A percentile compares a stretch with the other conserved stretches of the same genome.
These are phyloP conservation scores for Stephanodiscus triporus DNA, from an alignment of 108 stramenopile species.

Conservation along the genomic window DNA sequence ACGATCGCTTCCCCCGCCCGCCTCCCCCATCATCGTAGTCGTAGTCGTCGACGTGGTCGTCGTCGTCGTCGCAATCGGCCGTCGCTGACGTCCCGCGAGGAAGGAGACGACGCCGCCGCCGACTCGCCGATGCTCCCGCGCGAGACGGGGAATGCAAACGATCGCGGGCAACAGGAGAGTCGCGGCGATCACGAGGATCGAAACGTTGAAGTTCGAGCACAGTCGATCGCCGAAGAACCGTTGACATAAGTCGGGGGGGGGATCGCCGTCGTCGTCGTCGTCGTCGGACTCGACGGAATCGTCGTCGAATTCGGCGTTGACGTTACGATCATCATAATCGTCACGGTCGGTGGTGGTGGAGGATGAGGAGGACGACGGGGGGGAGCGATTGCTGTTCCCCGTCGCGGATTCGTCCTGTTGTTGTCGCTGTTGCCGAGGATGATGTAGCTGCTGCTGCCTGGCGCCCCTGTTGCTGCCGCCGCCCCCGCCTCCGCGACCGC, in stretches of 20 bases:
- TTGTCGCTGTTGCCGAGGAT: no score
- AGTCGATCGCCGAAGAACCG: constrained; percentile 52
- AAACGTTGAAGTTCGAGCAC: constrained; percentile 45
- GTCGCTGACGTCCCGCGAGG: not conserved
- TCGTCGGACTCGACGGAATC: no score
- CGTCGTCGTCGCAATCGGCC: no score
- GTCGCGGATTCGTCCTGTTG: not conserved
- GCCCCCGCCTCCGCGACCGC: no score
- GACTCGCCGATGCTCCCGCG: constrained; percentile 7
- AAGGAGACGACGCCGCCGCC: not conserved
- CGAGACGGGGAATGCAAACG: constrained; percentile 45
- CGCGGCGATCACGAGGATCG: constrained; percentile 34
- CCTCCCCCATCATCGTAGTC: no score
- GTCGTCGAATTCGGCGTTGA: no score
- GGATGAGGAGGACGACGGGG: no score
- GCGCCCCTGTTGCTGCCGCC: not conserved
- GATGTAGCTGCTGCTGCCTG: no score
- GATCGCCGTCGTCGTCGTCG: not conserved
- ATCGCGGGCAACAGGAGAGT: constrained; percentile 41
- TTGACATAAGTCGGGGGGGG: constrained; percentile 27
- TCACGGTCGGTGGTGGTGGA: not conserved
- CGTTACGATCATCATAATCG: no score
- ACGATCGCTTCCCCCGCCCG: no score
- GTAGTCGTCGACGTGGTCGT: no score
- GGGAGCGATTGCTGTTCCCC: no score